These are phyloP conservation scores for Pythium biforme DNA, from an alignment of 352 stramenopile genomes.

Conservation along the genomic window DNA sequence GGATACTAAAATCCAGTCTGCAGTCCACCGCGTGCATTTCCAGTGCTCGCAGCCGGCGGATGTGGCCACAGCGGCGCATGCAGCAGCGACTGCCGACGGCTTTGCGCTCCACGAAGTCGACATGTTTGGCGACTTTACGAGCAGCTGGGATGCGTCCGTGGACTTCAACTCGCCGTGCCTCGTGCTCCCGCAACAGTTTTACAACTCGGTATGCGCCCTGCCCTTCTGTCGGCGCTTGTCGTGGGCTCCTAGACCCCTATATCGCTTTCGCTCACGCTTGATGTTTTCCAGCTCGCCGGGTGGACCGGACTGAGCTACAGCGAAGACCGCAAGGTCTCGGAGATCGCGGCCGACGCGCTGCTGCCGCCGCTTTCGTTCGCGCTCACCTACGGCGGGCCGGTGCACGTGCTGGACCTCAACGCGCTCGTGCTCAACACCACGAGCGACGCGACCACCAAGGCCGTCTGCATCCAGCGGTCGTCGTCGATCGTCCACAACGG, in stretches of 20 bases:
- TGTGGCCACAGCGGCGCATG: slow-evolving; percentile 15
- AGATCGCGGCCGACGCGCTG: slow-evolving; percentile 26
- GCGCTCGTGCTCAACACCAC: slow-evolving; percentile 35
- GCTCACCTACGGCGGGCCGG: slow-evolving; percentile 33
- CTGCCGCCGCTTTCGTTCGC: slow-evolving; percentile 50
- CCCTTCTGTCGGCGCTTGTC: no score
- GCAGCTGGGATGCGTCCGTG: slow-evolving; percentile 55
- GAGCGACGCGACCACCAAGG: slow-evolving; percentile 19
- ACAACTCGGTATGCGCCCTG: slow-evolving; percentile 52
- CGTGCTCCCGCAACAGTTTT: slow-evolving; percentile 59
- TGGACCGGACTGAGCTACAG: slow-evolving; percentile 53
- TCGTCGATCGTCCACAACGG: slow-evolving; percentile 56
- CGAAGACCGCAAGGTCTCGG: slow-evolving; percentile 42
- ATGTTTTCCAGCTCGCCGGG: slow-evolving; percentile 37
- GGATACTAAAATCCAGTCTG: no score
- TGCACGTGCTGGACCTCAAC: slow-evolving; percentile 44
- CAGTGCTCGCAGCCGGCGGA: slow-evolving; percentile 12
- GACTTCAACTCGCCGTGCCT: slow-evolving; percentile 65
- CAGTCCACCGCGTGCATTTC: slow-evolving; percentile 51
- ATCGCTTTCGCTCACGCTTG: background rate
- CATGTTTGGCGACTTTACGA: slow-evolving; percentile 54
- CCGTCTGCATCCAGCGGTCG: slow-evolving; percentile 55
- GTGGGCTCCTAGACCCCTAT: background rate
- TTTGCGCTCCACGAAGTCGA: slow-evolving; percentile 20
- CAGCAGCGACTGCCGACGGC: slow-evolving; percentile 9